phyloP scores from a whole-genome alignment of 441 rosid species.

The Raphanus hybrid region DNA sequence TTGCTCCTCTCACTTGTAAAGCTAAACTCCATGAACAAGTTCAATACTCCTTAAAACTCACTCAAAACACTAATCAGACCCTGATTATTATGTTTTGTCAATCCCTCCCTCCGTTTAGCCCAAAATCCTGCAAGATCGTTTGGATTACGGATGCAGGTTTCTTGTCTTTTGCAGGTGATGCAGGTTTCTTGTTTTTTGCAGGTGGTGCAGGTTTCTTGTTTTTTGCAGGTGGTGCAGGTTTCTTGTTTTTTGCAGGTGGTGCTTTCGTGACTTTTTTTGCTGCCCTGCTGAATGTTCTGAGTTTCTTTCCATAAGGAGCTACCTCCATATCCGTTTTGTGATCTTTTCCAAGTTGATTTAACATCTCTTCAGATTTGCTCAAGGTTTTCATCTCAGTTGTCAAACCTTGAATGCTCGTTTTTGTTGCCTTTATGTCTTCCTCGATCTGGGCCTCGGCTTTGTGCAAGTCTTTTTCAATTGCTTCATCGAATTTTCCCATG shows the following conservation, averaged over 20 bases:
- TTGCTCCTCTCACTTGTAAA: slow-evolving; percentile 31
- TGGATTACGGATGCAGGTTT: slow-evolving; percentile 35
- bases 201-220: slow-evolving; percentile 1
- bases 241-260: background rate
- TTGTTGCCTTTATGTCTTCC: slow-evolving; percentile 24
- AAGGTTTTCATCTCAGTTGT: slow-evolving; percentile 14
- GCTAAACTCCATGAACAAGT: slow-evolving; percentile 31
- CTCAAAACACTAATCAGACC: background rate
- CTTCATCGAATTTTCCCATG: background rate
- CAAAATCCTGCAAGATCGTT: slow-evolving; percentile 38
- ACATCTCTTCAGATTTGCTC: slow-evolving; percentile 14
- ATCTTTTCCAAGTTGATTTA: slow-evolving; percentile 11
- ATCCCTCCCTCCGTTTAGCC: slow-evolving; percentile 30
- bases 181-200: background rate
- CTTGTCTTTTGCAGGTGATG: background rate
- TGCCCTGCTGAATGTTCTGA: slow-evolving; percentile 7
- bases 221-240: background rate
- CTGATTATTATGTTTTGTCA: background rate
- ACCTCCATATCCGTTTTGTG: slow-evolving; percentile 11
- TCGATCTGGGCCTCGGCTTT: slow-evolving; percentile 31
- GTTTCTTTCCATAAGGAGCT: slow-evolving; percentile 26
- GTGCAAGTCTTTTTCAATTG: slow-evolving; percentile 21
- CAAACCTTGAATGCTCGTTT: slow-evolving; percentile 16
- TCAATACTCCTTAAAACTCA: slow-evolving; percentile 19
- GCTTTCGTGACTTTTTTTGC: background rate